A percentile compares a stretch with the other conserved stretches of the same genome.
Evolutionary conservation across 208 protist species (phyloP).

Genomic region (Trypanosoma melophagium): DNA sequence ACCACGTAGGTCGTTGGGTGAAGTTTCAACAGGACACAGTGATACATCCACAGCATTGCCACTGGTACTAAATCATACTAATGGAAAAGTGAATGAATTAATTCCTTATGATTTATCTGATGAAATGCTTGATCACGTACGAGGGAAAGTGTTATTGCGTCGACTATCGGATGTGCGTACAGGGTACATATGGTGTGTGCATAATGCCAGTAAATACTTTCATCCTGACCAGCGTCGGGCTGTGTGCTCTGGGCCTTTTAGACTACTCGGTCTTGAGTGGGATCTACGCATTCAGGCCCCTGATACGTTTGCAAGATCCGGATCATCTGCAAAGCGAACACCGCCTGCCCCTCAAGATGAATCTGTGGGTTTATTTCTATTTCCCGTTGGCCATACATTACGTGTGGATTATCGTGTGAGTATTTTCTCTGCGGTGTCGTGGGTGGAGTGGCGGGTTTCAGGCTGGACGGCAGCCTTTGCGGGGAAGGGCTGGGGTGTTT

Average conservation of each 20-base stretch:
- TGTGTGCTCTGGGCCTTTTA: constrained; percentile 63
- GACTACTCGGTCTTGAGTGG: constrained; percentile 54
- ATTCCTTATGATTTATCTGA: constrained; percentile 5
- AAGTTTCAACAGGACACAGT: not conserved
- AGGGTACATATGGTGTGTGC: constrained; percentile 68
- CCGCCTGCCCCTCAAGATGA: constrained; percentile 32
- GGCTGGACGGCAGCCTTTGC: constrained; percentile 52
- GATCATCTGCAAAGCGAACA: too few relatives aligned
- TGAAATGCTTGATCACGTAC: not conserved
- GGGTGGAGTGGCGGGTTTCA: constrained; percentile 66
- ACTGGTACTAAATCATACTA: not conserved
- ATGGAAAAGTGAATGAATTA: constrained; percentile 10
- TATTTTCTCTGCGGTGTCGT: constrained; percentile 65
- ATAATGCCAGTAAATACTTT: constrained; percentile 54
- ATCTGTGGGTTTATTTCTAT: constrained; percentile 70
- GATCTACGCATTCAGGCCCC: constrained; percentile 53
- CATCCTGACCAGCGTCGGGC: constrained; percentile 48
- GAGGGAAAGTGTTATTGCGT: constrained; percentile 3
- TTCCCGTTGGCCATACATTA: constrained; percentile 44
- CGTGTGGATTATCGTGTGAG: constrained; percentile 76
- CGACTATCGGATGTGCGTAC: constrained; percentile 59
- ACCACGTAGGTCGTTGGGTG: not conserved
- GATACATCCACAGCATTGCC: not conserved
- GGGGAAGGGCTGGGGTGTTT: constrained; percentile 73
- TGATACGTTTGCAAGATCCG: not conserved